Base-by-base conservation (phyloP, 1,284 basidiomycete genomes). In the Psilocybe mexicana region DNA sequence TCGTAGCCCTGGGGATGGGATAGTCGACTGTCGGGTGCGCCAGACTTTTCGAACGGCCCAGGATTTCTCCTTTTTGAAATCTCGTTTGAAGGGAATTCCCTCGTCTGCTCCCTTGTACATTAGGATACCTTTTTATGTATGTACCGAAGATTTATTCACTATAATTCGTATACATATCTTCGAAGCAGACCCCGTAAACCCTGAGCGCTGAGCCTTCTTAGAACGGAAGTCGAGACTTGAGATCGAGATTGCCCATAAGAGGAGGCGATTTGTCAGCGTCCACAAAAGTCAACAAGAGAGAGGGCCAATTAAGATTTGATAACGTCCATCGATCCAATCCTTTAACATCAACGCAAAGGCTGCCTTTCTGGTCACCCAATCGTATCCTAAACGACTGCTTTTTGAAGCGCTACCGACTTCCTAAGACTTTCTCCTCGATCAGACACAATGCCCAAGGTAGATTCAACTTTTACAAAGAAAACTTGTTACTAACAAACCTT, bases 251-350 rank as follows among this genome's bases (percentile, higher is more conserved):
- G 10, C 25, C 6, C 7, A 12, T 30, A 6, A 24, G 14, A 33
- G 40, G 6, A 38, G 40, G 30, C 18, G 8, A 49, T 58, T 42
- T 48, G 57, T 58, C 57, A 58, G 57, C 57, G 35, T 18, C 57
- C 47, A 38, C 43, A 52, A 25, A 52, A 57, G 59, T 60, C 59
- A 60, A 60, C 52, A 55, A 43, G 40, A 35, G 44, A 43, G 40
- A 35, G 44, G 43, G 43, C 42, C 38, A 50, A 53, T 54, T 44
- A 24, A 51, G 57, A 59, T 59, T 59, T 54, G 55, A 60, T 60
- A 57, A 57, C 45, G 52, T 44, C 55, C 55, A 61, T 61, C 59
- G 59, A 61, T 61, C 42, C 59, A 49, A 38, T 38, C n/a, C 43
- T 42, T 36, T 47, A 28, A 36, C 23, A 10, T 49, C 43, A 42